A percentile compares a stretch with the other conserved stretches of the same genome.
Conservation (phyloP, 2,329 filamentous ascomycete species). For the Fusarium caatingaense region DNA sequence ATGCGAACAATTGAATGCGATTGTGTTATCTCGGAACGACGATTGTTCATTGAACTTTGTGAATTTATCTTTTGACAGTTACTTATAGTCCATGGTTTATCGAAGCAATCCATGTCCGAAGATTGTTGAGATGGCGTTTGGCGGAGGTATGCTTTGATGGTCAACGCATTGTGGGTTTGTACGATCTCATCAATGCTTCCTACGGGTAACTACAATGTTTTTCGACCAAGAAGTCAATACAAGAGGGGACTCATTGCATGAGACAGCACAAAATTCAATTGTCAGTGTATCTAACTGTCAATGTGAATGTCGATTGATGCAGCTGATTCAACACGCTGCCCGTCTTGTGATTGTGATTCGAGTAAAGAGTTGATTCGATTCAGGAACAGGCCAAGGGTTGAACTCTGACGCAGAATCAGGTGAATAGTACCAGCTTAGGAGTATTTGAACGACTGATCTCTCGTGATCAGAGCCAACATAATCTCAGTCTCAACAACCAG, state of each 20-base stretch:
- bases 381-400: background rate
- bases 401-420: background rate
- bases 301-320: background rate
- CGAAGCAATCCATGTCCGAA: background rate
- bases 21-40: too few relatives aligned
- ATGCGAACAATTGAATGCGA: background rate
- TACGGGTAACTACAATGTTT: accelerated
- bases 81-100: too few relatives aligned
- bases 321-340: background rate
- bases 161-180: too few relatives aligned
- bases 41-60: too few relatives aligned
- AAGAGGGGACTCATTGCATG: background rate
- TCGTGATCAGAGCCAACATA: too few relatives aligned
- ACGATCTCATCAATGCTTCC: too few relatives aligned
- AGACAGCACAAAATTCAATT: background rate
- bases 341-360: background rate
- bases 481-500: background rate
- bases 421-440: accelerated
- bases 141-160: too few relatives aligned
- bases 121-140: background rate
- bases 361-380: background rate
- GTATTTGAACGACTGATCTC: background rate
- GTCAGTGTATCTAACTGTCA: background rate
- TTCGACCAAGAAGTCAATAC: too few relatives aligned
- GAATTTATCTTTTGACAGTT: too few relatives aligned